phyloP scores from a whole-genome alignment of 768 basidiomycete species.

The Tulasnella sp. region DNA sequence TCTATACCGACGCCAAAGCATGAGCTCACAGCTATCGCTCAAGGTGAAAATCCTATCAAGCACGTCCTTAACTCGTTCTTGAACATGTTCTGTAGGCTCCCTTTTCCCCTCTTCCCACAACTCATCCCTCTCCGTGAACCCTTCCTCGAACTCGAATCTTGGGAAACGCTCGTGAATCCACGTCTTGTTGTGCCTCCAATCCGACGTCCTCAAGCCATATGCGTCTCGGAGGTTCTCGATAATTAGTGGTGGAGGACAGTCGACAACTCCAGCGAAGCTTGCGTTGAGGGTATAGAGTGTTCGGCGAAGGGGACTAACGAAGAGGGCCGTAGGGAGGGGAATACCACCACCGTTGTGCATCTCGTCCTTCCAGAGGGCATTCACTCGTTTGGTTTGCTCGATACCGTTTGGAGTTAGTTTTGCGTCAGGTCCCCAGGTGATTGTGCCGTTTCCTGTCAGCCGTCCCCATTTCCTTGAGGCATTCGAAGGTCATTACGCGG shows the following conservation, averaged over 20 bases:
- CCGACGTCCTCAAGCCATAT: conserved; percentile 62
- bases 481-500: background rate
- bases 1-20: background rate
- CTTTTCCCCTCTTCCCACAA: conserved; percentile 53
- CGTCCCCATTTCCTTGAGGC: conserved; percentile 18
- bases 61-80: conserved; percentile 43
- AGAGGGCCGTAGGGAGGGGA: conserved; percentile 48
- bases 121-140: conserved; percentile 56
- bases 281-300: conserved; percentile 50
- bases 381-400: conserved; percentile 44
- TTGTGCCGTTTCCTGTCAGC: conserved; percentile 50
- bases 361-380: conserved; percentile 45
- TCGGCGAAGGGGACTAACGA: conserved; percentile 55
- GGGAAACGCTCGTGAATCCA: conserved; percentile 47
- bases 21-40: conserved; percentile 9
- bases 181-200: conserved; percentile 46
- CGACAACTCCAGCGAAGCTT: conserved; percentile 40
- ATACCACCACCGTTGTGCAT: conserved; percentile 30
- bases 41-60: conserved; percentile 45
- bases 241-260: conserved; percentile 32
- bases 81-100: conserved; percentile 45
- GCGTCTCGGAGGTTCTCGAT: conserved; percentile 62
- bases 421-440: conserved; percentile 53
- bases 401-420: conserved; percentile 49
- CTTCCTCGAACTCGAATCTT: conserved; percentile 46